phyloP scores from a whole-genome alignment of 305 asterid species.

The Ilex paraguariensis region DNA sequence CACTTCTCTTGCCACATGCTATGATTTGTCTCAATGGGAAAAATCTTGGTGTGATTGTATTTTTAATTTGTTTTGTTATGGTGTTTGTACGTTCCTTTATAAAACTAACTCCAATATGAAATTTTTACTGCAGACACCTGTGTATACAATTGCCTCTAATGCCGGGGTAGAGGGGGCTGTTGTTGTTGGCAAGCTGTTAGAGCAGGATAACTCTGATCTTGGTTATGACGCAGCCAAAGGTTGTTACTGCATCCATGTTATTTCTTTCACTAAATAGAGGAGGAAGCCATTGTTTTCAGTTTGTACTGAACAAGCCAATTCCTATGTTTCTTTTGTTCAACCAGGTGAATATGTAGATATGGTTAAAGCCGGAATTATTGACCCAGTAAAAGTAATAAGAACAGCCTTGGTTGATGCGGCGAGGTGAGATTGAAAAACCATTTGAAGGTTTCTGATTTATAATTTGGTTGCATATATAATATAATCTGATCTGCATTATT shows the following conservation, averaged over 20 bases:
- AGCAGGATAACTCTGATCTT: constrained; percentile 65
- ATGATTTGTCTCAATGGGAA: too few relatives aligned
- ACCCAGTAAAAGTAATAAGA: constrained; percentile 81
- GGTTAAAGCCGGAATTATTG: constrained; percentile 77
- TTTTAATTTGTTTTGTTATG: too few relatives aligned
- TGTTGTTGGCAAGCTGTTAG: constrained; percentile 80
- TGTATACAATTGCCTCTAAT: constrained; percentile 71
- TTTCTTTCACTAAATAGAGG: neutral
- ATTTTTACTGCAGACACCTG: constrained; percentile 56
- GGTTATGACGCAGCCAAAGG: constrained; percentile 97
- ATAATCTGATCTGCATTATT: neutral
- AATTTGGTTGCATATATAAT: too few relatives aligned
- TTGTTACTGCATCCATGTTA: neutral
- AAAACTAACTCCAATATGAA: neutral
- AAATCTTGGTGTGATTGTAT: too few relatives aligned
- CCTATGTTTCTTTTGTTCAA: neutral
- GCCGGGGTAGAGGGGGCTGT: constrained; percentile 97
- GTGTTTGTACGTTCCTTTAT: neutral
- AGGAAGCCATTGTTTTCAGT: neutral
- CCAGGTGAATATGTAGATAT: constrained; percentile 83
- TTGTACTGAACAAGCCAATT: neutral
- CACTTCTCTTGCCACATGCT: too few relatives aligned
- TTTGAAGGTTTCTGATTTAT: neutral
- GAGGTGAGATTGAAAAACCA: constrained; percentile 32
- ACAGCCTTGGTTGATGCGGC: constrained; percentile 91